Percentiles rank a stretch among this genome's conserved stretches.
These are phyloP conservation scores for Tricholoma furcatifolium DNA, from an alignment of 768 basidiomycete species.

Conservation along the genomic window DNA sequence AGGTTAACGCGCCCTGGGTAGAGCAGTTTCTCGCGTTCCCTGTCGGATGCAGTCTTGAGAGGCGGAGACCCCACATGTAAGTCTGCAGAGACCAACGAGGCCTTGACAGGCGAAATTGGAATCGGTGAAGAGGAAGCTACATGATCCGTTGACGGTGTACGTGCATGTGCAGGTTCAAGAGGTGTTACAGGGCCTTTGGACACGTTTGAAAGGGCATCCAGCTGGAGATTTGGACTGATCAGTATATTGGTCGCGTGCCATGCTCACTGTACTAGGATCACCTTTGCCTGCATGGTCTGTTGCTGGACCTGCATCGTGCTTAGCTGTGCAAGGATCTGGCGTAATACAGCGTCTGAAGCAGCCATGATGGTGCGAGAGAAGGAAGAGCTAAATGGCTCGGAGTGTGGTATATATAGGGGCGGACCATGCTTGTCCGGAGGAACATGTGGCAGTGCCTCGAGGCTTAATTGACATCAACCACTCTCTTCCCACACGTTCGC, in stretches of 20 bases:
- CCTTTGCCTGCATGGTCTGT: conserved; percentile 79
- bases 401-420: too few species aligned
- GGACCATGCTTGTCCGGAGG: too few species aligned
- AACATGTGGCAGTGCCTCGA: too few species aligned
- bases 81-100: conserved; percentile 26
- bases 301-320: conserved; percentile 71
- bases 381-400: too few species aligned
- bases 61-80: conserved; percentile 21
- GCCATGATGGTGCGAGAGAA: conserved; percentile 27
- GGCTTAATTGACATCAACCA: too few species aligned
- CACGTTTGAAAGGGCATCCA: conserved; percentile 45
- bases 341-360: conserved; percentile 56
- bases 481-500: too few species aligned
- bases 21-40: conserved; percentile 67
- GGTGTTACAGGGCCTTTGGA: conserved; percentile 19
- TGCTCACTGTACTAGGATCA: conserved; percentile 25
- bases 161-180: conserved; percentile 30
- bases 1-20: conserved; percentile 85
- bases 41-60: conserved; percentile 37
- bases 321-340: conserved; percentile 73
- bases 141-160: conserved; percentile 15
- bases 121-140: conserved; percentile 2
- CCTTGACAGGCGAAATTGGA: conserved; percentile 11
- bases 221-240: conserved; percentile 29
- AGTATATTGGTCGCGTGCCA: neutral